Conservation (phyloP, 768 basidiomycete species). For the Sporobolomyces phaffii region DNA sequence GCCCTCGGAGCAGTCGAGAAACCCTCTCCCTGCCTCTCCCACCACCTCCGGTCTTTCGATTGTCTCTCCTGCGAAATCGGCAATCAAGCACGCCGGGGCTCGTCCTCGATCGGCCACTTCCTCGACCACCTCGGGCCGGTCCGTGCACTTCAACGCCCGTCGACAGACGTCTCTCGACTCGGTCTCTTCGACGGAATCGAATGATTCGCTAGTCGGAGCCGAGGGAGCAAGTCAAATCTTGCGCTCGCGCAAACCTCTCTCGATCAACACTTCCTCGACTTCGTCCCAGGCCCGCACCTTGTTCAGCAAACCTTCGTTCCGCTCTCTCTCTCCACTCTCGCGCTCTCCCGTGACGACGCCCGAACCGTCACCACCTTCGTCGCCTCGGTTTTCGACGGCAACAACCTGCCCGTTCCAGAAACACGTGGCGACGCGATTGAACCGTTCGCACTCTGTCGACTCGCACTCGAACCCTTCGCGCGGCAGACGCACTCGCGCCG, state of each 20-base stretch:
- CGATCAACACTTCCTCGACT: background rate
- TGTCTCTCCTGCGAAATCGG: background rate
- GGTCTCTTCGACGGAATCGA: background rate
- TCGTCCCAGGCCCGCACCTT: background rate
- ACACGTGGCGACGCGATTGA: background rate
- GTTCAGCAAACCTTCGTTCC: conserved; percentile 3
- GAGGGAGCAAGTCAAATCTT: background rate
- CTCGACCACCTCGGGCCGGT: background rate
- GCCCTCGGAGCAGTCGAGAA: background rate
- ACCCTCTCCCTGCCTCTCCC: background rate
- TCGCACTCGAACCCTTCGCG: background rate
- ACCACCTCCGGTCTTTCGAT: background rate
- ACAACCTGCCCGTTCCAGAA: background rate
- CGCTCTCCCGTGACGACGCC: conserved; percentile 1
- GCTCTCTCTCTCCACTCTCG: background rate
- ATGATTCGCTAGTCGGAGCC: background rate
- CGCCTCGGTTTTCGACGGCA: background rate
- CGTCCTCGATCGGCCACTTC: conserved; percentile 1
- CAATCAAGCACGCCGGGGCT: background rate
- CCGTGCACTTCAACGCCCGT: background rate
- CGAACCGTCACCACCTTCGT: conserved; percentile 3
- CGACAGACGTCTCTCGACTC: conserved; percentile 4
- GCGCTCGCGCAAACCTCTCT: conserved; percentile 7
- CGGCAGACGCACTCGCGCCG: background rate
- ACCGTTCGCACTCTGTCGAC: conserved; percentile 1